A percentile compares a stretch with the other conserved stretches of the same genome.
phyloP scores from a whole-genome alignment of 2,329 filamentous ascomycete genomes.

The Dothideomycetes sp. region DNA sequence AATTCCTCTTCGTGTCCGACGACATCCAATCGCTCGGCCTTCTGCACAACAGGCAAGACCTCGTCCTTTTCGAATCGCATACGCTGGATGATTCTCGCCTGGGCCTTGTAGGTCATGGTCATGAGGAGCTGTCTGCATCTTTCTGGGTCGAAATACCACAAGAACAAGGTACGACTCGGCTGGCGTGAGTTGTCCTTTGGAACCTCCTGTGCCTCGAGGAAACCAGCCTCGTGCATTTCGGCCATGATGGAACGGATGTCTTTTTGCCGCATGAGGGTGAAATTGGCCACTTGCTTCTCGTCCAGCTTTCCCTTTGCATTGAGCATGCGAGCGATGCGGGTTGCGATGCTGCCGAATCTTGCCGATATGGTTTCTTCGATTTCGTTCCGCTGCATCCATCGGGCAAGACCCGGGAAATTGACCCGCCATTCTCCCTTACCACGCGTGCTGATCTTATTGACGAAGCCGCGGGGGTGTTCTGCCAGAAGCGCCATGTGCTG shows the following conservation, averaged over 20 bases:
- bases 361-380: constrained; percentile 73
- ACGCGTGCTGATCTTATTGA: constrained; percentile 52
- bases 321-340: constrained; percentile 77
- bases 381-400: constrained; percentile 62
- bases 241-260: constrained; percentile 78
- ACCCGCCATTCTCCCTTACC: constrained; percentile 70
- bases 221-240: constrained; percentile 73
- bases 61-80: constrained; percentile 64
- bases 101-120: constrained; percentile 78
- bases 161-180: constrained; percentile 74
- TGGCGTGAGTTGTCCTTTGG: constrained; percentile 75
- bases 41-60: constrained; percentile 61
- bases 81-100: constrained; percentile 75
- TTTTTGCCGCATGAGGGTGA: constrained; percentile 73
- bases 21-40: constrained; percentile 78
- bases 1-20: constrained; percentile 73
- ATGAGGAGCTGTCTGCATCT: constrained; percentile 59
- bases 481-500: constrained; percentile 64
- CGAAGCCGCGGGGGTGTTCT: constrained; percentile 57
- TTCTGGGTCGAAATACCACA: constrained; percentile 82
- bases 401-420: constrained; percentile 64
- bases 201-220: constrained; percentile 87
- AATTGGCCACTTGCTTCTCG: constrained; percentile 73
- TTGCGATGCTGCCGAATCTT: constrained; percentile 62
- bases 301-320: constrained; percentile 85